These are phyloP conservation scores for Linderniella brevidens DNA, from an alignment of 257 asterid genomes.

Conservation along the genomic window DNA sequence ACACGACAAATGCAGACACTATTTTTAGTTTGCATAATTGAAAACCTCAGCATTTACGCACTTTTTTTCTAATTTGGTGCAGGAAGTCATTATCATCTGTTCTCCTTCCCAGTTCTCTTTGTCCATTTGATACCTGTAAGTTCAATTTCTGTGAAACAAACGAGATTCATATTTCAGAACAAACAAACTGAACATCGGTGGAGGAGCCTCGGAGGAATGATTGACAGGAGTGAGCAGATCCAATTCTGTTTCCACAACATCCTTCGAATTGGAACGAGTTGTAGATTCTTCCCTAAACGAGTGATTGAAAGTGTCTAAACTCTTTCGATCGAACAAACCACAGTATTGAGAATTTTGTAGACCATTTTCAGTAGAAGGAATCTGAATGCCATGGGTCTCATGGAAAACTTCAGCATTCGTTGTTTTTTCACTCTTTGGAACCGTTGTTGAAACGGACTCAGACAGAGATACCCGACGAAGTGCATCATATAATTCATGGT, in stretches of 20 bases:
- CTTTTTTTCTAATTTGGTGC: constrained; percentile 87
- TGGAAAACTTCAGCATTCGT: constrained; percentile 19
- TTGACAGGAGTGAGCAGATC: constrained; percentile 3
- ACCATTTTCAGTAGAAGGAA: constrained; percentile 23
- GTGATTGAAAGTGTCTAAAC: constrained; percentile 24
- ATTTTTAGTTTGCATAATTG: too few species aligned
- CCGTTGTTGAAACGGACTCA: constrained; percentile 35
- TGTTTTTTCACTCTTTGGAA: constrained; percentile 19
- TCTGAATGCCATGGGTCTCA: constrained; percentile 16
- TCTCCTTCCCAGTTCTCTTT: constrained; percentile 25
- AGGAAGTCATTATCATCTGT: constrained; percentile 64
- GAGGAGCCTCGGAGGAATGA: constrained; percentile 43
- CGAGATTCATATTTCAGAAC: constrained; percentile 7
- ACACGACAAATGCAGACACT: too few species aligned
- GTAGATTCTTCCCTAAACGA: constrained; percentile 29
- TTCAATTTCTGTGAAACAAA: constrained; percentile 25
- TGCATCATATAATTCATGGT: constrained; percentile 48
- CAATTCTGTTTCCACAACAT: constrained; percentile 18
- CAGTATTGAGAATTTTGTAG: constrained; percentile 27
- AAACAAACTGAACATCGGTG: constrained; percentile 23
- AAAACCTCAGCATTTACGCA: too few species aligned
- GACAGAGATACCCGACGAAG: constrained; percentile 49
- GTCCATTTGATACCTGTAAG: constrained; percentile 21
- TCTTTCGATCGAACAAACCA: constrained; percentile 40
- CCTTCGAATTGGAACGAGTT: constrained; percentile 11